Conservation (phyloP, 164 flowering plant genomes). For the Liquidambar formosana region DNA sequence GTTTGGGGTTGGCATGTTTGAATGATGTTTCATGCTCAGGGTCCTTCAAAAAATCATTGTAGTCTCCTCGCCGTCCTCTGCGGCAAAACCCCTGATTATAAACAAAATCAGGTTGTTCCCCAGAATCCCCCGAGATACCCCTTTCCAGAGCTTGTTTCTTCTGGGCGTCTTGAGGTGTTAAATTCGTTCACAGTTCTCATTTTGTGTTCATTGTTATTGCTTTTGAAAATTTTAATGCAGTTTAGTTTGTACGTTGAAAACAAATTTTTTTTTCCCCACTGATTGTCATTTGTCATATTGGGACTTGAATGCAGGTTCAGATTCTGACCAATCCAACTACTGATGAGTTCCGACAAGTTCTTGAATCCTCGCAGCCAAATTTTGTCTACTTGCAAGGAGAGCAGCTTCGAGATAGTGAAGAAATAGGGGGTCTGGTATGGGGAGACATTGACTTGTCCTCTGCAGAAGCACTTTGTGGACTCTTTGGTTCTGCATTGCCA, state of each 20-base stretch:
- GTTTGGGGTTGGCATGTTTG: not conserved
- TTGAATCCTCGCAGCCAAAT: conserved; percentile 11
- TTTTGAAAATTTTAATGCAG: no score
- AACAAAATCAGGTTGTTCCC: not conserved
- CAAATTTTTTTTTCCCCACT: no score
- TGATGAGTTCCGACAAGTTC: conserved; percentile 11
- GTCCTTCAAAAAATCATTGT: conserved; percentile 13
- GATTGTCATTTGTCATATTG: not conserved
- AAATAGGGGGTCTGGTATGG: conserved; percentile 13
- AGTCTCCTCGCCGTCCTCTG: conserved; percentile 15
- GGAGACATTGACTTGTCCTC: conserved; percentile 12
- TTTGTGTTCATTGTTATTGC: no score
- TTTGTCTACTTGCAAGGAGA: conserved; percentile 24
- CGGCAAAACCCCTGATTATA: not conserved
- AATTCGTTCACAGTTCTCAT: no score
- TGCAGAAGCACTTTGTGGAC: conserved; percentile 10
- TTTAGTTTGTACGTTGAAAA: no score
- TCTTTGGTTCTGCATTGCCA: conserved; percentile 20
- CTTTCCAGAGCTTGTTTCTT: conserved; percentile 19
- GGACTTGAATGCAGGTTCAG: conserved; percentile 17
- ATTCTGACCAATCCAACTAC: conserved; percentile 11
- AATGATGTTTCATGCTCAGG: conserved; percentile 12
- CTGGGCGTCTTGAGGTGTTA: conserved; percentile 20
- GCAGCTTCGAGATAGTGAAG: conserved; percentile 11
- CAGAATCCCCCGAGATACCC: conserved; percentile 8